phyloP scores from a whole-genome alignment of 306 rosid genomes.

The Castanea sativa region DNA sequence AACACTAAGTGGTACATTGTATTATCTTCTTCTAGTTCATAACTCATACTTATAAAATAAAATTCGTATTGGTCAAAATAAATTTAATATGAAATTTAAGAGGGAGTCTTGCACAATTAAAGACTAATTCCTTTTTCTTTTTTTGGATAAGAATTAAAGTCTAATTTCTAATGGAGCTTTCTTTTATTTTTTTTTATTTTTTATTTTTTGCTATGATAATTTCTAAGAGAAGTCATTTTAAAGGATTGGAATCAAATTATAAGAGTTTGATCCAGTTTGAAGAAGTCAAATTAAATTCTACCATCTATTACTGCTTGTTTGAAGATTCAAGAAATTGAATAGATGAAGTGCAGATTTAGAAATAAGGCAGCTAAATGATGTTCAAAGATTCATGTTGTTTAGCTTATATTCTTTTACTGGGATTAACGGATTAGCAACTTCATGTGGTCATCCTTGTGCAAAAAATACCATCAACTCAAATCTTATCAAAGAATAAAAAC shows the following conservation, averaged over 20 bases:
- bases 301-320: neutral
- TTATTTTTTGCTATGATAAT: neutral
- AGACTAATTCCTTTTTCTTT: neutral
- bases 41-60: conserved; percentile 74
- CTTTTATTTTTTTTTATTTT: neutral
- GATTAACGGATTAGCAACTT: neutral
- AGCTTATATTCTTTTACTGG: neutral
- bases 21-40: conserved; percentile 95
- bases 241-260: neutral
- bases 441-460: neutral
- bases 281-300: neutral
- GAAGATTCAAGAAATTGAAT: neutral
- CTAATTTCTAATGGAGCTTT: neutral
- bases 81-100: conserved; percentile 5
- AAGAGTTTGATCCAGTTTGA: neutral
- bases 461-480: neutral
- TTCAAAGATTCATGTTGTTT: neutral
- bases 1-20: conserved; percentile 29
- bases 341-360: neutral
- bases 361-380: conserved; percentile 9
- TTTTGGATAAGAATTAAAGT: neutral
- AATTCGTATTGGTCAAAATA: conserved; percentile 19
- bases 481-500: neutral
- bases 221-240: neutral
- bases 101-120: neutral